These are phyloP conservation scores for Fistulinella prunicolor DNA, from an alignment of 768 basidiomycete genomes.

Conservation along the genomic window DNA sequence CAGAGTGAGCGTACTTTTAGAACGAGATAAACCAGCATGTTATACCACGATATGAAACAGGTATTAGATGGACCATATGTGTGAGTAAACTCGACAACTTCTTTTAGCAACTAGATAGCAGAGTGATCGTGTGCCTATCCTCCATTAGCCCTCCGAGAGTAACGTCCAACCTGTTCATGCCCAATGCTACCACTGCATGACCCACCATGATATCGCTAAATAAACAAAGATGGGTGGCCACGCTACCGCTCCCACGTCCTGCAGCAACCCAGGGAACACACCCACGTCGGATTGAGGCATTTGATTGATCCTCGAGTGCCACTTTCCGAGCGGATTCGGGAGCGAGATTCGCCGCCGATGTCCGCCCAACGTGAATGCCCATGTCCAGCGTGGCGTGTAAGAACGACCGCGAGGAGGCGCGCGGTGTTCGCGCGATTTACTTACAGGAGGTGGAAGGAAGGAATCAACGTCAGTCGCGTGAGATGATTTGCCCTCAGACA, in stretches of 20 bases:
- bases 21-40: background rate
- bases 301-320: conserved; percentile 7
- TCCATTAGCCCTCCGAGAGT: background rate
- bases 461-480: conserved; percentile 6
- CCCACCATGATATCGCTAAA: conserved; percentile 34
- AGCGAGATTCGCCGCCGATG: conserved; percentile 24
- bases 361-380: conserved; percentile 26
- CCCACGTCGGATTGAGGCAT: conserved; percentile 20
- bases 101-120: background rate
- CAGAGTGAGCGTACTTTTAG: background rate
- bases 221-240: conserved; percentile 37
- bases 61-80: background rate
- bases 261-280: conserved; percentile 27
- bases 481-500: conserved; percentile 4
- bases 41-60: background rate
- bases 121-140: too few species aligned
- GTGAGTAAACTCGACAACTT: background rate
- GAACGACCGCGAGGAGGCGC: conserved; percentile 12
- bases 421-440: conserved; percentile 8
- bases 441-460: conserved; percentile 18
- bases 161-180: too few species aligned
- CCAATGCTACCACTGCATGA: conserved; percentile 26
- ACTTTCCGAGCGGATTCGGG: conserved; percentile 14
- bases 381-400: conserved; percentile 18
- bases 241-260: conserved; percentile 34